Evolutionary conservation across 108 stramenopile species (phyloP).

Genomic region (Nannochloropsis salina): DNA sequence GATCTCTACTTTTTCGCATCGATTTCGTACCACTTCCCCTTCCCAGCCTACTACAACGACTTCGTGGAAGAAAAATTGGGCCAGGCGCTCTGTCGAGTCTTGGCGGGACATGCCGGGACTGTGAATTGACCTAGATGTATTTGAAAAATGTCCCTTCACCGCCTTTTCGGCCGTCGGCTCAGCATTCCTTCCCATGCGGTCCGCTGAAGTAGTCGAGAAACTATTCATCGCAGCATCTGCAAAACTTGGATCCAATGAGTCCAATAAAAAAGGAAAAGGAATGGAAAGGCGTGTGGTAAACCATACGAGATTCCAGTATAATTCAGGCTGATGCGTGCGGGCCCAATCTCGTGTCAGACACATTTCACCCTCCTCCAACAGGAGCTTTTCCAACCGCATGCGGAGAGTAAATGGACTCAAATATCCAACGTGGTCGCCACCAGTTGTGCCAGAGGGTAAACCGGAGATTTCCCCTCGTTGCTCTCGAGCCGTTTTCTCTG

Average conservation of each 20-base stretch:
- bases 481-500: not conserved
- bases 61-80: not conserved
- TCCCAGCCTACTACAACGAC: not conserved
- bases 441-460: not conserved
- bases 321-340: not conserved
- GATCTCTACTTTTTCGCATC: not conserved
- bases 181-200: not conserved
- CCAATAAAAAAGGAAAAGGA: not conserved
- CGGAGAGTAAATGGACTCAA: not conserved
- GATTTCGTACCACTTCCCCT: not conserved
- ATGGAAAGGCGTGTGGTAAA: not conserved
- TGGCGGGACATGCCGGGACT: not conserved
- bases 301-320: constrained; percentile 14
- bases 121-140: not conserved
- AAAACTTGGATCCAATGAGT: not conserved
- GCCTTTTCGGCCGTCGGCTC: not conserved
- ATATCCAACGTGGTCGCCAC: not conserved
- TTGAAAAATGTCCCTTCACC: not conserved
- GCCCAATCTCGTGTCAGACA: constrained; percentile 13
- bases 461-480: constrained; percentile 10
- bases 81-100: not conserved
- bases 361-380: not conserved
- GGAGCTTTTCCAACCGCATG: not conserved
- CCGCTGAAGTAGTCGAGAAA: not conserved
- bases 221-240: not conserved